phyloP scores from a whole-genome alignment of 176 grass and related monocot species.

The Themeda triandra region DNA sequence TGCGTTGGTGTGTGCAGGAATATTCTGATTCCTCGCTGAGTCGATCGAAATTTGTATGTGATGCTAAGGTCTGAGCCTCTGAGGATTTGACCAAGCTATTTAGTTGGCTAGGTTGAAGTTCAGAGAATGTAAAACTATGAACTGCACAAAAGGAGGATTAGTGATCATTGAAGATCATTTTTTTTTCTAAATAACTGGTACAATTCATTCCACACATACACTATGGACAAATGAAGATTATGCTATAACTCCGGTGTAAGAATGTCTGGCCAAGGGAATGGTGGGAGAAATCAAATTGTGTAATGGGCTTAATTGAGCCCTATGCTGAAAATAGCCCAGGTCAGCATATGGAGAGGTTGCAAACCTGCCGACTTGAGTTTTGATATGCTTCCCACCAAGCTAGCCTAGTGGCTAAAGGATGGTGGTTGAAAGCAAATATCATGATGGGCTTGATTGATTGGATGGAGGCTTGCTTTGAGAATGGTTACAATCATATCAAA shows the following conservation, averaged over 20 bases:
- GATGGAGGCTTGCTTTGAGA: neutral
- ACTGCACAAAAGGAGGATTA: neutral
- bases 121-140: neutral
- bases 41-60: neutral
- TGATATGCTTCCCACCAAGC: neutral
- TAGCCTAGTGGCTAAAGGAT: neutral
- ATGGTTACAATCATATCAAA: neutral
- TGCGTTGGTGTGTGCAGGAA: neutral
- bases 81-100: neutral
- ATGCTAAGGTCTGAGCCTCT: too few species aligned
- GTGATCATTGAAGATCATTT: neutral
- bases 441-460: neutral
- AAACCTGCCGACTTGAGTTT: neutral
- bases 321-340: neutral
- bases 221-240: neutral
- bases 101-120: neutral
- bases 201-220: too few species aligned
- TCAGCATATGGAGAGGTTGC: neutral
- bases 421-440: neutral
- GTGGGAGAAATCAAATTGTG: neutral
- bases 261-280: neutral
- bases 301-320: slow-evolving; percentile 13
- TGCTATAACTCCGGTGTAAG: neutral
- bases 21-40: neutral
- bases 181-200: neutral